Evolutionary conservation across 768 basidiomycete species (phyloP).

Genomic region (Lenzites betulinus): DNA sequence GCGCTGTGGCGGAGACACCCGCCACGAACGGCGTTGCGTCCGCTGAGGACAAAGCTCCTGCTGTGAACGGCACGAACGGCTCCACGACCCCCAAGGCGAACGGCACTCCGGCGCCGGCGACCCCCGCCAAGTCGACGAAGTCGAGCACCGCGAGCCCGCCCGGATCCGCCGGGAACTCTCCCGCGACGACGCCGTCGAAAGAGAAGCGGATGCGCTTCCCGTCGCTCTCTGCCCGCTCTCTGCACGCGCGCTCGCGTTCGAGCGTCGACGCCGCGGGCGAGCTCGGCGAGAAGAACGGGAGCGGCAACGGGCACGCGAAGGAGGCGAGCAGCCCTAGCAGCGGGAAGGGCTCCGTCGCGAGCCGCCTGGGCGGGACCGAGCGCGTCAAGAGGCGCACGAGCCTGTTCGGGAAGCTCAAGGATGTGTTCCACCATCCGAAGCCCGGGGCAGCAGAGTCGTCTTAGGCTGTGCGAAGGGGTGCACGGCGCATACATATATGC

Average conservation of each 20-base stretch:
- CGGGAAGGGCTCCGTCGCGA: neutral
- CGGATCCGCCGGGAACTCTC: conserved; percentile 5
- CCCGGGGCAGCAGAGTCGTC: conserved; percentile 5
- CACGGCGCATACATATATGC: too few species aligned
- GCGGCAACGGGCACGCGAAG: conserved; percentile 8
- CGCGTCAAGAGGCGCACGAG: conserved; percentile 33
- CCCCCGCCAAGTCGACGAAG: conserved; percentile 3
- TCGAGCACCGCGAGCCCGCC: neutral
- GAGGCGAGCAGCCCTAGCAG: neutral
- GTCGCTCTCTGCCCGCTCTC: conserved; percentile 26
- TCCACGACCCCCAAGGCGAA: neutral
- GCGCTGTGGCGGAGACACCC: conserved; percentile 18
- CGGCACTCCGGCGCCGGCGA: conserved; percentile 5
- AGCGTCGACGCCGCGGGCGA: conserved; percentile 18
- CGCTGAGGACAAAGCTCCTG: conserved; percentile 6
- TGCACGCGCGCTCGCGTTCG: conserved; percentile 21
- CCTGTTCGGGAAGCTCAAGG: conserved; percentile 36
- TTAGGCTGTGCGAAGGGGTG: too few species aligned
- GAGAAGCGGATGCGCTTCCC: conserved; percentile 32
- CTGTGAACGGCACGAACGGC: neutral
- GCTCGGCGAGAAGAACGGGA: conserved; percentile 13
- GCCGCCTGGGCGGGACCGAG: conserved; percentile 20
- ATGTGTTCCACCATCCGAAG: conserved; percentile 26
- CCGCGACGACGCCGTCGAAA: conserved; percentile 19
- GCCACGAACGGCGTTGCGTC: conserved; percentile 10